phyloP scores from a whole-genome alignment of 352 stramenopile genomes.

The Pythium rhizo-oryzae region DNA sequence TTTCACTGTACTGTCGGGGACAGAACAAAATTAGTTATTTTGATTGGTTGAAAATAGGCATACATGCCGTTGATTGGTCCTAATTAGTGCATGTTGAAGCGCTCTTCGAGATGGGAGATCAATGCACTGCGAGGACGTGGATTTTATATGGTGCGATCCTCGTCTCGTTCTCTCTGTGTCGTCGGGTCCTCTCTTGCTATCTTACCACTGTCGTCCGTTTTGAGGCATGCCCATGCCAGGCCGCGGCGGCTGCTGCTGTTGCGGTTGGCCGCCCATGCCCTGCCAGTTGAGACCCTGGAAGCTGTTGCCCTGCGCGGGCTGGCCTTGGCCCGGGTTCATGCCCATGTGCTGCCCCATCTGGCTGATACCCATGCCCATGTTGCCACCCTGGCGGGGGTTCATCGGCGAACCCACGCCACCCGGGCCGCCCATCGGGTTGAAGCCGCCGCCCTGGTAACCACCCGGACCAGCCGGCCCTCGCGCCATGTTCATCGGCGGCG shows the following conservation, averaged over 20 bases:
- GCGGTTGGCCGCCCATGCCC: constrained; percentile 64
- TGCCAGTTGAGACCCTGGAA: constrained; percentile 87
- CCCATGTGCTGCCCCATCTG: constrained; percentile 77
- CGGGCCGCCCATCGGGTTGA: constrained; percentile 47
- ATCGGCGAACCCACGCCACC: constrained; percentile 39
- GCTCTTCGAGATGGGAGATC: not conserved
- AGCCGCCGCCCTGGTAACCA: constrained; percentile 37
- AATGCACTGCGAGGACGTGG: not conserved
- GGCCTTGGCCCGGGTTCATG: constrained; percentile 54
- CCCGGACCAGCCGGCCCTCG: constrained; percentile 31
- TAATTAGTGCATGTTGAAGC: constrained; percentile 2
- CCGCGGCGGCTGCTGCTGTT: constrained; percentile 47
- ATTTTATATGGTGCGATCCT: constrained; percentile 3
- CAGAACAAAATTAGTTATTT: constrained; percentile 1
- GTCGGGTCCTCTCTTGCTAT: not conserved
- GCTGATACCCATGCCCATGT: constrained; percentile 71
- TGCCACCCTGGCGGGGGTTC: constrained; percentile 49
- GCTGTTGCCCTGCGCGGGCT: constrained; percentile 57
- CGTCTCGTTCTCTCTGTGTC: not conserved
- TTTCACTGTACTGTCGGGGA: not conserved
- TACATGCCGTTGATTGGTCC: not conserved
- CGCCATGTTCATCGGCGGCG: constrained; percentile 36
- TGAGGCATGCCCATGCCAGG: constrained; percentile 60
- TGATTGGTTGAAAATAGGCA: not conserved
- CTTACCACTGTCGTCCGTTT: constrained; percentile 45